Evolutionary conservation across 495 filamentous ascomycete genomes (phyloP).

Genomic region (Hypoxylon lienhwacheense): DNA sequence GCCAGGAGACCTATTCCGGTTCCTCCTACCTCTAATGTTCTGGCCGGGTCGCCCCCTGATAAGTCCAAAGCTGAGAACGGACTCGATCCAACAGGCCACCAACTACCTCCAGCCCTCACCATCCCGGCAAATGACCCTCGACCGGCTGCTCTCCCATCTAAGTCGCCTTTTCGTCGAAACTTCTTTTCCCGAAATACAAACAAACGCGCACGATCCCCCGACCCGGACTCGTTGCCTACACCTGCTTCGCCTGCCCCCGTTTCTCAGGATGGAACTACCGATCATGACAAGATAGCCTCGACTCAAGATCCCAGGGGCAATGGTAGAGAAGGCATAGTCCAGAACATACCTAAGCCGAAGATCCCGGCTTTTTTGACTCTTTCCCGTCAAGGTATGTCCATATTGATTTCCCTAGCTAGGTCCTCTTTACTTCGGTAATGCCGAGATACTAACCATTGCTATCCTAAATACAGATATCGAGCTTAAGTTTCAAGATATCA

Average conservation of each 20-base stretch:
- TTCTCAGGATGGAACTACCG: slow-evolving; percentile 25
- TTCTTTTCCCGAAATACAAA: slow-evolving; percentile 30
- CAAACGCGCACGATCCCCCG: slow-evolving; percentile 49
- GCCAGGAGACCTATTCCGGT: slow-evolving; percentile 15
- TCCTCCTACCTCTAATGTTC: not conserved
- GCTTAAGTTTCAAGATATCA: slow-evolving; percentile 61
- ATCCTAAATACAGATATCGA: slow-evolving; percentile 46
- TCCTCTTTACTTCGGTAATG: not conserved
- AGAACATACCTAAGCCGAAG: slow-evolving; percentile 26
- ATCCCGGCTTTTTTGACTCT: slow-evolving; percentile 52
- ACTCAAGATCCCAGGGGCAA: slow-evolving; percentile 30
- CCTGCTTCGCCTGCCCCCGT: slow-evolving; percentile 33
- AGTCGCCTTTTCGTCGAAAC: slow-evolving; percentile 33
- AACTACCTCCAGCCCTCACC: slow-evolving; percentile 25
- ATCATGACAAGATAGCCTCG: slow-evolving; percentile 35
- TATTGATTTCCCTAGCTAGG: not conserved
- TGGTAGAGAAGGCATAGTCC: slow-evolving; percentile 9
- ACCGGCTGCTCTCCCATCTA: slow-evolving; percentile 9
- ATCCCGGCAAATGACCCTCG: slow-evolving; percentile 20
- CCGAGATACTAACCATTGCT: slow-evolving; percentile 13
- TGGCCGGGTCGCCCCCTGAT: slow-evolving; percentile 24
- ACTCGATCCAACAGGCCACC: slow-evolving; percentile 1
- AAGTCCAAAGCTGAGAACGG: slow-evolving; percentile 14
- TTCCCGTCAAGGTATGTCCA: slow-evolving; percentile 37
- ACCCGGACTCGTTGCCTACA: slow-evolving; percentile 37